phyloP scores from a whole-genome alignment of 83 land plant species.

The Thuja plicata region DNA sequence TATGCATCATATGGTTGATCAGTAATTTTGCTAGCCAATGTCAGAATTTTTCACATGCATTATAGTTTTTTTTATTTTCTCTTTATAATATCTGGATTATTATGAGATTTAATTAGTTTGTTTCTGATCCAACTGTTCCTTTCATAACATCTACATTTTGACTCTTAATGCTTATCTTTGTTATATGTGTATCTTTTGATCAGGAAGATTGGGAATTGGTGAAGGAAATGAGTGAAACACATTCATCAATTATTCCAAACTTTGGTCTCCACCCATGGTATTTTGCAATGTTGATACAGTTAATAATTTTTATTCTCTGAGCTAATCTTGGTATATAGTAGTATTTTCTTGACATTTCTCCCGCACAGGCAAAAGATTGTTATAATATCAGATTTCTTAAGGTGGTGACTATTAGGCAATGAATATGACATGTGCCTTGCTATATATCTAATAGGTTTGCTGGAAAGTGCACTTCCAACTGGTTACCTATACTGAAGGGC shows the following conservation, averaged over 20 bases:
- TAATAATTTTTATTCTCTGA: not conserved
- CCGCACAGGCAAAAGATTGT: not conserved
- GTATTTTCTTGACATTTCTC: not conserved
- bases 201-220: slow-evolving; percentile 88
- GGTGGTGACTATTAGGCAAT: not conserved
- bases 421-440: not conserved
- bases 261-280: slow-evolving; percentile 98
- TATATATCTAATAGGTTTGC: slow-evolving; percentile 50
- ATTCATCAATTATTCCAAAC: slow-evolving; percentile 67
- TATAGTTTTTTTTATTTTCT: not conserved
- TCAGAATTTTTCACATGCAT: not conserved
- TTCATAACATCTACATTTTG: not conserved
- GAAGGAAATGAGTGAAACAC: slow-evolving; percentile 59
- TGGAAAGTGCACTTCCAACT: slow-evolving; percentile 52
- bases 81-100: not conserved
- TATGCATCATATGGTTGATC: not conserved
- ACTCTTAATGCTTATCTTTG: not conserved
- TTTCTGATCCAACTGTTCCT: not conserved
- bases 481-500: slow-evolving; percentile 58
- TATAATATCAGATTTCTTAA: not conserved
- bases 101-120: not conserved
- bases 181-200: slow-evolving; percentile 6
- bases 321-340: too few species aligned
- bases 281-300: not conserved
- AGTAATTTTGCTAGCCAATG: not conserved